Evolutionary conservation across 1,139 yeast species (phyloP).

Genomic region (Trichomonascaceae sp.): DNA sequence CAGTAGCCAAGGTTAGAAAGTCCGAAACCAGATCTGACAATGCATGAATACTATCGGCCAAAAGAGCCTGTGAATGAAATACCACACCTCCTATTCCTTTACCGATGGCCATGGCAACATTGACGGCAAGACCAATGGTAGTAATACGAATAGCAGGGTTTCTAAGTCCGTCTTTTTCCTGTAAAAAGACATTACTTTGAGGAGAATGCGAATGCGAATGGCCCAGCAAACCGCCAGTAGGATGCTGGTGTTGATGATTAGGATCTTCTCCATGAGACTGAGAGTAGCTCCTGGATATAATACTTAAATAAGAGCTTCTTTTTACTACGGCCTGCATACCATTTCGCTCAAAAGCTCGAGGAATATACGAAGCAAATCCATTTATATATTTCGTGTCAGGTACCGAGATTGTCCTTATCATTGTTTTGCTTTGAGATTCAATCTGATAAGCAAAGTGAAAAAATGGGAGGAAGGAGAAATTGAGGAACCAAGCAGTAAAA

Average conservation of each 20-base stretch:
- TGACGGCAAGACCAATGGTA: constrained; percentile 80
- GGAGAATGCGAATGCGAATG: constrained; percentile 29
- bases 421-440: neutral
- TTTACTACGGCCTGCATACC: neutral
- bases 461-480: neutral
- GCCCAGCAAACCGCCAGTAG: constrained; percentile 16
- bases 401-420: neutral
- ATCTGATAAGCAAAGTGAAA: neutral
- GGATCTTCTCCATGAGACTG: constrained; percentile 25
- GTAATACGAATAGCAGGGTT: constrained; percentile 93
- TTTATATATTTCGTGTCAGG: neutral
- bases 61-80: constrained; percentile 88
- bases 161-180: constrained; percentile 32
- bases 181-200: constrained; percentile 25
- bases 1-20: constrained; percentile 81
- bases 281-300: constrained; percentile 1
- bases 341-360: neutral
- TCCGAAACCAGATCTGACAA: constrained; percentile 86
- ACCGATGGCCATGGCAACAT: constrained; percentile 77
- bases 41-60: constrained; percentile 94
- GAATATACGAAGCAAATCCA: neutral
- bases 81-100: constrained; percentile 85
- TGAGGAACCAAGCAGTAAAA: neutral
- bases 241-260: constrained; percentile 28
- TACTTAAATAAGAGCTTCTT: neutral